Evolutionary conservation across 176 grass and related monocot species (phyloP), one percentile per base, ranked within the genome.

Genomic region (Aegilops sharonensis): DNA sequence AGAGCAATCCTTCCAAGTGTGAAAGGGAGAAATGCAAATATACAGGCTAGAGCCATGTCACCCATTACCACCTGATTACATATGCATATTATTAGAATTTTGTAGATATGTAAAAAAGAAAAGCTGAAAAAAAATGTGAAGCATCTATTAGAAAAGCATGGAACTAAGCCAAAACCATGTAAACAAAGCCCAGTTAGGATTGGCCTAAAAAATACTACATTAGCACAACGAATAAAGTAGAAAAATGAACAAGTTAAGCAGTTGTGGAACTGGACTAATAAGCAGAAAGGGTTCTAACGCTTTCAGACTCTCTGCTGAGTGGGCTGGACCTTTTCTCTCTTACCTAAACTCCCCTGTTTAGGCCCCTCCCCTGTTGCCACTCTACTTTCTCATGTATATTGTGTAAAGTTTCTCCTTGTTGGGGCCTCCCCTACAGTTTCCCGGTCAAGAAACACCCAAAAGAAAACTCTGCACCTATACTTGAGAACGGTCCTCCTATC

Each of bases 11-110:
- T 78, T 64, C 87, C 87, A 40, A 84, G 20, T 30, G 81, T 79
- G 54, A 89, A 84, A 42, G 81, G 87, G 30, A 66, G 4, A 65
- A 89, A 84, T n/a, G 66, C 87, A 72, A 65, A 39, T 61, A 65
- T 43, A 60, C 29, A 47, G n/a, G 86, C 86, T 35, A 88, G 9
- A 6, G 52, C 24, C 43, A 83, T 50, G 5, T 88, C 79, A 77
- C 24, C 32, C 11, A 34, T n/a, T 29, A 83, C 71, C 34, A 88
- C 86, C 86, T 87, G 70, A 35, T 25, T 12, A 80, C 18, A 36
- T 0, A 52, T 2, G 68, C 62, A 18, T 1, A 27, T 7, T 14
- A 30, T 85, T 30, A 65, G 42, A 85, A 52, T 52, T 85, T 54
- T 21, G 30, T 35, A 75, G 57, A 12, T 4, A 79, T 2, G 23